These are phyloP conservation scores for Rhizoctonia solani DNA, from an alignment of 1,284 basidiomycete species.

Conservation along the genomic window DNA sequence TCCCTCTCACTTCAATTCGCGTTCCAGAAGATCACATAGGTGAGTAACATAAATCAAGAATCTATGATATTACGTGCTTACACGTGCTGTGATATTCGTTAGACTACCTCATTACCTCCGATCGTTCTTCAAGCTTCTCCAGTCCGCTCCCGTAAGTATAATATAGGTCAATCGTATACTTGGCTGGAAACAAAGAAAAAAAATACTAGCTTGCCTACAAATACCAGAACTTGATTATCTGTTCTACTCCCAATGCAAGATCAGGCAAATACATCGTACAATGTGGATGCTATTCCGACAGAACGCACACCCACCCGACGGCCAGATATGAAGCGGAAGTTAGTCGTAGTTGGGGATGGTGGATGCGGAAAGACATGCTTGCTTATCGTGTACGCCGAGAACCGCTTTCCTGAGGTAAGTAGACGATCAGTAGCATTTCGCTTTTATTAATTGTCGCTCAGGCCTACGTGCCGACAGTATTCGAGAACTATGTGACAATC, in stretches of 20 bases:
- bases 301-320: constrained; percentile 44
- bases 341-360: constrained; percentile 87
- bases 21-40: background rate
- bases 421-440: background rate
- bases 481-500: constrained; percentile 95
- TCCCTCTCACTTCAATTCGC: background rate
- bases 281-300: constrained; percentile 31
- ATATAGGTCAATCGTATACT: background rate
- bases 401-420: constrained; percentile 92
- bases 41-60: too few species aligned
- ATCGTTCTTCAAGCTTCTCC: background rate
- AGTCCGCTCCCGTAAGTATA: background rate
- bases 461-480: constrained; percentile 97
- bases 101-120: background rate
- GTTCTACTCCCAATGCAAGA: background rate
- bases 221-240: background rate
- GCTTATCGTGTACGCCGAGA: constrained; percentile 94
- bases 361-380: constrained; percentile 81
- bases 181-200: background rate
- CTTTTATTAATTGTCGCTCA: constrained; percentile 45
- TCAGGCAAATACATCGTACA: constrained; percentile 14
- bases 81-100: background rate
- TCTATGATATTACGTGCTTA: background rate
- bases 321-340: constrained; percentile 84
- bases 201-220: background rate